These are phyloP conservation scores for Fragilaria radians DNA, from an alignment of 108 stramenopile genomes.

Conservation along the genomic window DNA sequence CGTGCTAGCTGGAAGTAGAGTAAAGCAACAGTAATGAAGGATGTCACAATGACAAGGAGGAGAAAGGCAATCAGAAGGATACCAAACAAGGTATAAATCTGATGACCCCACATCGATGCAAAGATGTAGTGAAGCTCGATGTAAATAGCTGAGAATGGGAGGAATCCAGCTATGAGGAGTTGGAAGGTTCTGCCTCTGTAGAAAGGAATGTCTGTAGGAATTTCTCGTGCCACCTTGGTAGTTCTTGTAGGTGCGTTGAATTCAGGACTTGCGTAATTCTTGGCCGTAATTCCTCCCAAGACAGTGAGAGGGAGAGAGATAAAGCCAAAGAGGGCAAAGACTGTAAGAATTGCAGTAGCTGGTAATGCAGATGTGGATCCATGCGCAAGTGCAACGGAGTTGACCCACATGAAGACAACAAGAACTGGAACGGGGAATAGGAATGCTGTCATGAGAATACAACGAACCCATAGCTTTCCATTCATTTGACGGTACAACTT, in stretches of 20 bases:
- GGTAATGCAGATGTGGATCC: slow-evolving; percentile 90
- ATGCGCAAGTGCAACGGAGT: slow-evolving; percentile 69
- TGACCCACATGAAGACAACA: slow-evolving; percentile 79
- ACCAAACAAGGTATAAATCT: slow-evolving; percentile 98
- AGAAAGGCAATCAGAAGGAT: slow-evolving; percentile 93
- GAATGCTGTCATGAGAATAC: slow-evolving; percentile 83
- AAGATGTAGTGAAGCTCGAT: slow-evolving; percentile 99
- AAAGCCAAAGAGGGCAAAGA: slow-evolving; percentile 93
- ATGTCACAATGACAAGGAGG: slow-evolving; percentile 93
- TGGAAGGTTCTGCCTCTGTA: slow-evolving; percentile 84
- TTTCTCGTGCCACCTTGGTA: slow-evolving; percentile 84
- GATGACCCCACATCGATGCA: slow-evolving; percentile 90
- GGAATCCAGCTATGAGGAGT: slow-evolving; percentile 85
- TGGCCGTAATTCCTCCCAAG: slow-evolving; percentile 96
- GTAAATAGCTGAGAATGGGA: slow-evolving; percentile 96
- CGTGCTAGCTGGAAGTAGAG: slow-evolving; percentile 98
- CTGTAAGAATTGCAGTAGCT: slow-evolving; percentile 81
- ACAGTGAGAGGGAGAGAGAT: slow-evolving; percentile 96
- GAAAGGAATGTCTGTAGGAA: slow-evolving; percentile 95
- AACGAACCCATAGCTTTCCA: slow-evolving; percentile 91
- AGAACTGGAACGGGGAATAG: slow-evolving; percentile 90
- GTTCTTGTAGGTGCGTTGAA: slow-evolving; percentile 82
- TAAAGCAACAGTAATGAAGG: slow-evolving; percentile 95
- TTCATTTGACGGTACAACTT: slow-evolving; percentile 98
- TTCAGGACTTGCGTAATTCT: slow-evolving; percentile 90